These are phyloP conservation scores for Miamiensis avidus DNA, from an alignment of 169 alveolate species.

Conservation along the genomic window DNA sequence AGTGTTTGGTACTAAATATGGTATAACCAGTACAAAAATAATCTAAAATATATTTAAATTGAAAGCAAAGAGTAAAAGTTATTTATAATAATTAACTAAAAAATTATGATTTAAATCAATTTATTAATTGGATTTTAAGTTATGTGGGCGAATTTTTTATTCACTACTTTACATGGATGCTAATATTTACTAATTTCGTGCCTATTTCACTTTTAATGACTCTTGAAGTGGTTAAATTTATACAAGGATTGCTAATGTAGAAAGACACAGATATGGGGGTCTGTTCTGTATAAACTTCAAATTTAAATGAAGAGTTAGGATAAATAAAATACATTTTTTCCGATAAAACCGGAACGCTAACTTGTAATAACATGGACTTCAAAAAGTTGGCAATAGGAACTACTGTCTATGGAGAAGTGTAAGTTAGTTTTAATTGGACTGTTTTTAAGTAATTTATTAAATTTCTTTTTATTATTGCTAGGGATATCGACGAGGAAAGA, in stretches of 20 bases:
- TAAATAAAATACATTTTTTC: conserved; percentile 65
- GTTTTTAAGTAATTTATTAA: no score
- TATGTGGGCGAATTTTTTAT: conserved; percentile 4
- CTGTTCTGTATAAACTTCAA: conserved; percentile 68
- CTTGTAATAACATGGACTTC: conserved; percentile 70
- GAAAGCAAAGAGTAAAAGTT: background rate
- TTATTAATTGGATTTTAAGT: background rate
- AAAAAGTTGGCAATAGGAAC: conserved; percentile 30
- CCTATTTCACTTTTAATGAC: conserved; percentile 87
- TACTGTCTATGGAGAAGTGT: conserved; percentile 4
- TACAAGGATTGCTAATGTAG: conserved; percentile 67
- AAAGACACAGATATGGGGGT: conserved; percentile 63
- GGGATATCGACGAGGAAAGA: background rate
- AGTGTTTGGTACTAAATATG: conserved; percentile 21
- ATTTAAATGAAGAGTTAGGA: conserved; percentile 86
- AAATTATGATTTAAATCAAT: no score
- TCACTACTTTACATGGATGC: conserved; percentile 36
- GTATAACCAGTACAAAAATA: conserved; percentile 13
- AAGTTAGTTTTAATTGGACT: no score
- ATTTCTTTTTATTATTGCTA: no score
- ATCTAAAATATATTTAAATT: conserved; percentile 5
- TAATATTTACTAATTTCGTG: conserved; percentile 57
- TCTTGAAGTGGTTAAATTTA: conserved; percentile 85
- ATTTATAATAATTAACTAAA: no score
- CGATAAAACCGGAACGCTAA: conserved; percentile 84